Conservation (phyloP, 331 rosid species). For the Dryas integrifolia region DNA sequence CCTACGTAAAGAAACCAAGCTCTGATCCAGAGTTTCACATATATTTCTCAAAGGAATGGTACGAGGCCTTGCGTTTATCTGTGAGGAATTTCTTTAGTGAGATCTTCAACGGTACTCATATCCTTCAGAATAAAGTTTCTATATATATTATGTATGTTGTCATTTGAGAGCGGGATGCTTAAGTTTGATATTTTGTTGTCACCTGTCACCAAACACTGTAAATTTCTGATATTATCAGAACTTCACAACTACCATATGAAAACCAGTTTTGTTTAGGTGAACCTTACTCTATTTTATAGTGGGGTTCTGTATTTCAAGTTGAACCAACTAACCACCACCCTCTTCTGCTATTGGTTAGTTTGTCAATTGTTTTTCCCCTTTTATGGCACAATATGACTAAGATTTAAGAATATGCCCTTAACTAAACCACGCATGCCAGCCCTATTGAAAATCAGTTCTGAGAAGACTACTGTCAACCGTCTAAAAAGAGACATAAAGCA, state of each 20-base stretch:
- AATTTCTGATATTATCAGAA: neutral
- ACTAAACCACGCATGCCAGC: constrained; percentile 74
- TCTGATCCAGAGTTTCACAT: constrained; percentile 69
- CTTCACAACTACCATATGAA: neutral
- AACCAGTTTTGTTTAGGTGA: neutral
- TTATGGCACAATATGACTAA: neutral
- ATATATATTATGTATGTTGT: neutral
- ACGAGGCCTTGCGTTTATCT: constrained; percentile 77
- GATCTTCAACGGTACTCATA: constrained; percentile 89
- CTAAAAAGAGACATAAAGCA: constrained; percentile 71
- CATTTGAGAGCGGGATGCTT: neutral
- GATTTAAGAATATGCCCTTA: constrained; percentile 45
- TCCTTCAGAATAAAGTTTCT: constrained; percentile 45
- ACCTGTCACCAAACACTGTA: neutral
- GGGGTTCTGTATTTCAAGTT: neutral
- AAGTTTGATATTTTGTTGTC: constrained; percentile 4
- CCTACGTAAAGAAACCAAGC: constrained; percentile 73
- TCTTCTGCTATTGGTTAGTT: neutral
- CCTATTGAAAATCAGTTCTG: constrained; percentile 74
- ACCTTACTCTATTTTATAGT: neutral
- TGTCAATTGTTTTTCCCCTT: neutral
- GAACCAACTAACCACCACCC: neutral
- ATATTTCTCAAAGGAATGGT: constrained; percentile 86
- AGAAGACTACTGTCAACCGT: constrained; percentile 57
- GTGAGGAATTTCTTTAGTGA: constrained; percentile 84